Evolutionary conservation across 306 rosid species (phyloP).

Genomic region (Rosa persica): DNA sequence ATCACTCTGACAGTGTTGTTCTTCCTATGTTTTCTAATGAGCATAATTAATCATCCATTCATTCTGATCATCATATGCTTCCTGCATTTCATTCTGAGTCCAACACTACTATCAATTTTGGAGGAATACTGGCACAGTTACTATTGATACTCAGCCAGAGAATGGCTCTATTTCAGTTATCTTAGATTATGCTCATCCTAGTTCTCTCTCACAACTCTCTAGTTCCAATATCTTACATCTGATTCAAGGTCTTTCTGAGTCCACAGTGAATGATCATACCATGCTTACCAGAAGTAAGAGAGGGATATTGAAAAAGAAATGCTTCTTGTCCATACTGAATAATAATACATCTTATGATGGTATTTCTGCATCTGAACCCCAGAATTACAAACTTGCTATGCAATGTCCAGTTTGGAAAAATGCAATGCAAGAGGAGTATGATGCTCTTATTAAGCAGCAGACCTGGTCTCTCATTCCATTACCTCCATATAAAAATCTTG

Average conservation of each 20-base stretch:
- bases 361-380: neutral
- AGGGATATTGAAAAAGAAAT: neutral
- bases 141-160: too few relatives aligned
- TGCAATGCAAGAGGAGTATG: neutral
- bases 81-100: too few relatives aligned
- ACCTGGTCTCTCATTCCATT: neutral
- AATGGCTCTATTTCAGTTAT: too few relatives aligned
- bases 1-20: too few relatives aligned
- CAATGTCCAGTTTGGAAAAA: neutral
- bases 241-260: neutral
- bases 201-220: neutral
- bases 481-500: neutral
- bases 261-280: neutral
- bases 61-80: too few relatives aligned
- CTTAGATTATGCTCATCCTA: neutral
- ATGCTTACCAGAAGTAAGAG: neutral
- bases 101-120: too few relatives aligned
- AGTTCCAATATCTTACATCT: neutral
- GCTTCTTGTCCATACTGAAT: neutral
- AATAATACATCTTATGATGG: neutral
- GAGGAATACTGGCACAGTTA: too few relatives aligned
- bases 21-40: too few relatives aligned
- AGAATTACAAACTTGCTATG: neutral
- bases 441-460: neutral
- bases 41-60: too few relatives aligned